Evolutionary conservation across 495 filamentous ascomycete species (phyloP).

Genomic region (Glarea lozoyensis): DNA sequence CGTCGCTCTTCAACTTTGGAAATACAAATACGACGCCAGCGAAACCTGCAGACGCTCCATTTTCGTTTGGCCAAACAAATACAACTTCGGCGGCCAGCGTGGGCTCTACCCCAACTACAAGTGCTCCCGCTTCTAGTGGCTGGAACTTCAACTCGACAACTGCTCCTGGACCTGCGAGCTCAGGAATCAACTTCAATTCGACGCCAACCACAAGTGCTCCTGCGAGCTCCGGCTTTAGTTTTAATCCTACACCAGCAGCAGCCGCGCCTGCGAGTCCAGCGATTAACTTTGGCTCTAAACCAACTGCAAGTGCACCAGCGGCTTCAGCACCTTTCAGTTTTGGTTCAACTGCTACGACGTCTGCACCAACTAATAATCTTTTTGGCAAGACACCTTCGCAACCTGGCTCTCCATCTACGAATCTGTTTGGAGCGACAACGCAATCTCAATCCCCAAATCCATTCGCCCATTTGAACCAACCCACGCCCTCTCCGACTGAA

Average conservation of each 20-base stretch:
- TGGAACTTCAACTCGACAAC: too few relatives aligned
- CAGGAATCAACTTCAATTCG: too few relatives aligned
- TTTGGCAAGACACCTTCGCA: constrained; percentile 22
- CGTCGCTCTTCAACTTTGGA: constrained; percentile 8
- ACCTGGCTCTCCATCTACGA: constrained; percentile 4
- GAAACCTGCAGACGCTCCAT: constrained; percentile 11
- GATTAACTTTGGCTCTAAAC: neutral
- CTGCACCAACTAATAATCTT: constrained; percentile 22
- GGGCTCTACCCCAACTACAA: too few relatives aligned
- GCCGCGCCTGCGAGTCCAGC: neutral
- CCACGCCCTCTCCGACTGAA: constrained; percentile 4
- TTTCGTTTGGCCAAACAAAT: too few relatives aligned
- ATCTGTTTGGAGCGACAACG: constrained; percentile 11
- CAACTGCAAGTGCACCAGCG: neutral
- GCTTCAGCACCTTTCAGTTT: neutral
- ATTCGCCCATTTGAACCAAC: constrained; percentile 7
- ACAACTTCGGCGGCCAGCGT: too few relatives aligned
- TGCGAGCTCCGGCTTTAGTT: too few relatives aligned
- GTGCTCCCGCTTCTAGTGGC: too few relatives aligned
- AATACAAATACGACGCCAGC: constrained; percentile 4
- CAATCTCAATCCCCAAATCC: neutral
- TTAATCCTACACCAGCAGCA: constrained; percentile 3
- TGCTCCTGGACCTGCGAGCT: too few relatives aligned
- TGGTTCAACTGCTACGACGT: constrained; percentile 2
- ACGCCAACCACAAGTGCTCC: too few relatives aligned